Base-by-base conservation (phyloP, 768 basidiomycete genomes). In the Aureoboletus auriporus region DNA sequence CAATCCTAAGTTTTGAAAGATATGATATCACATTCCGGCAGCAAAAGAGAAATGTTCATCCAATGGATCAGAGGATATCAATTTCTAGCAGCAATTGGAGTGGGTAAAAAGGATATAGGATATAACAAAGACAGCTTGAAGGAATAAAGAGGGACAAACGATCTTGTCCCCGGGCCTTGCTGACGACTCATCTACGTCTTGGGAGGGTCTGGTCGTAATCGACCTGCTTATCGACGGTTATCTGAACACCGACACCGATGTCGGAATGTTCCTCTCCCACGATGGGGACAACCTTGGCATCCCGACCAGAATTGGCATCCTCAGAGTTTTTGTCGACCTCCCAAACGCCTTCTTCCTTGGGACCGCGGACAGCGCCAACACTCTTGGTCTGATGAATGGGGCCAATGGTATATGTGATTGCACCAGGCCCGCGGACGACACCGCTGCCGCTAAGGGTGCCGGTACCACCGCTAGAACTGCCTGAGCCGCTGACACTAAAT, bases 181-280 rank as follows among this genome's bases (percentile, higher is more conserved):
- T 27, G 30, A 28, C 7, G 9, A 11, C 26, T 56, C 46, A 65
- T 36, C 54, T 53, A 37, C 47, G 56, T 12, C 51, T 52, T 6
- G 56, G 51, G 20, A 23, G 20, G 20, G 44, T 1, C 6, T 65
- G 59, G 46, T 79, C 78, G 47, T 78, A 81, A 26, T 78, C 77
- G 42, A 82, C 69, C 55, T 83, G 74, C 35, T 75, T 65, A 50
- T 83, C 75, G 45, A 83, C 73, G 1, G 80, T 81, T 47, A 83
- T 71, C 55, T 80, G 81, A 31, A 83, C 79, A n/a, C 80, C 80
- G 62, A 59, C 56, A 0, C 58, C 51, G 27, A 29, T 55, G 33
- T 55, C 61, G 1, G 57, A 51, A 6, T 66, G 61, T 20, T 61
- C 58, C n/a, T 65, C 67, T 23, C 58, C 50, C 2, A 59, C 62